Evolutionary conservation across 805 yeast species (phyloP), one percentile per base, ranked within the genome.

Genomic region (Debaryomyces tyrocola): DNA sequence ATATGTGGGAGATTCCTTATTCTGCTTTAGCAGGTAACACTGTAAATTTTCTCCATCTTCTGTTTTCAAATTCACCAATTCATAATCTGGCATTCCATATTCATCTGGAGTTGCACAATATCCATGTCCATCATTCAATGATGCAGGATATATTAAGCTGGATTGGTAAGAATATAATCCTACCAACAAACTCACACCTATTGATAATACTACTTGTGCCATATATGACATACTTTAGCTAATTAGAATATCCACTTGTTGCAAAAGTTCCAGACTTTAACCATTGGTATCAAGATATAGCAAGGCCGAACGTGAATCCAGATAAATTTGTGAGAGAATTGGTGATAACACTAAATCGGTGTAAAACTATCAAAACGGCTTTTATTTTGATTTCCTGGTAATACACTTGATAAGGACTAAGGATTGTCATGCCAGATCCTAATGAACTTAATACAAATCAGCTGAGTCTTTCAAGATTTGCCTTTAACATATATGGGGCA

Each of bases 71-170:
- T 67, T 67, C 0, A 84, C 69, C 37, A 77, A 79, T 54, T 87
- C 84, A 63, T 78, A 91, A 17, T 64, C 58, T 20, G 70, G 69
- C 70, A 92, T 72, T 4, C 75, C 86, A 62, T 77, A 82, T 41
- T 72, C 73, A 51, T 78, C 88, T 0, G 99, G 99, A 1, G 87
- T 85, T 33, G 86, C 90, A 7, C 91, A 94, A 56, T 66, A 29
- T 52, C 79, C 71, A 78, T 79, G 73, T 3, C 92, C 96, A 44
- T 83, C 86, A 50, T 90, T 90, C 41, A 90, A 74, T 51, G 78
- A 73, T 2, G 96, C 79, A 1, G 98, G 97, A 60, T 92, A 92
- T n/a, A 92, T 83, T 42, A 94, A 61, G 33, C 72, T 70, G 43
- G 74, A 69, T 61, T 90, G 96, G 60, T 69, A 82, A 11, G 73